These are phyloP conservation scores for Microascus cirrosus DNA, from an alignment of 2,329 filamentous ascomycete genomes.

Conservation along the genomic window DNA sequence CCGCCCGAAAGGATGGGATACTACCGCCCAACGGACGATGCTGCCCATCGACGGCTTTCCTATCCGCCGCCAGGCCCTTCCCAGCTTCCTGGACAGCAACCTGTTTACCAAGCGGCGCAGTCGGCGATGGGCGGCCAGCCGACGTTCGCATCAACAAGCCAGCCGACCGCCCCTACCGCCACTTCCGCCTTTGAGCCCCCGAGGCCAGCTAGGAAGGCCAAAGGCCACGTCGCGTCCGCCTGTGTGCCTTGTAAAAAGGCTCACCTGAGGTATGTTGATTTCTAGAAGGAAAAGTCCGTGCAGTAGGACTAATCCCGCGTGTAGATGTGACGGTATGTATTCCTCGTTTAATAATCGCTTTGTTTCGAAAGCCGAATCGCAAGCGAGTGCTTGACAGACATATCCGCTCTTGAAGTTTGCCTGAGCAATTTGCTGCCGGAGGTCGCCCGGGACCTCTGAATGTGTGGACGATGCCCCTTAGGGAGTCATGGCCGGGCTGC, in stretches of 20 bases:
- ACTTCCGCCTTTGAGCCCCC: constrained; percentile 37
- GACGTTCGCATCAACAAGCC: constrained; percentile 11
- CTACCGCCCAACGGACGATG: constrained; percentile 24
- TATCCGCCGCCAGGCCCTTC: constrained; percentile 11
- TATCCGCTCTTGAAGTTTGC: neutral
- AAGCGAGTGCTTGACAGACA: neutral
- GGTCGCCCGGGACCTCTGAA: neutral
- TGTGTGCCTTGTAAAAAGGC: constrained; percentile 80
- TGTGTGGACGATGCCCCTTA: neutral
- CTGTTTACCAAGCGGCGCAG: neutral
- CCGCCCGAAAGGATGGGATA: constrained; percentile 26
- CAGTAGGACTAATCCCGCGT: neutral
- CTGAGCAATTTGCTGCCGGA: neutral
- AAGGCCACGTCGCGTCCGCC: constrained; percentile 73
- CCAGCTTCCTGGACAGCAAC: neutral
- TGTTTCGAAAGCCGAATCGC: neutral
- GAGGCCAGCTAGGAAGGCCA: constrained; percentile 56
- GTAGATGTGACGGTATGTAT: constrained; percentile 53
- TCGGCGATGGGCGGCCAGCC: neutral
- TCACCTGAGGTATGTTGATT: constrained; percentile 51
- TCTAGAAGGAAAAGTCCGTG: neutral
- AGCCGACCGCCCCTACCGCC: constrained; percentile 28
- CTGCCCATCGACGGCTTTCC: constrained; percentile 17
- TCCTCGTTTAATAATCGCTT: constrained; percentile 7
- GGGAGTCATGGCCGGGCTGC: neutral